Evolutionary conservation across 164 flowering plant genomes (phyloP).

Genomic region (Brasenia schreberi): DNA sequence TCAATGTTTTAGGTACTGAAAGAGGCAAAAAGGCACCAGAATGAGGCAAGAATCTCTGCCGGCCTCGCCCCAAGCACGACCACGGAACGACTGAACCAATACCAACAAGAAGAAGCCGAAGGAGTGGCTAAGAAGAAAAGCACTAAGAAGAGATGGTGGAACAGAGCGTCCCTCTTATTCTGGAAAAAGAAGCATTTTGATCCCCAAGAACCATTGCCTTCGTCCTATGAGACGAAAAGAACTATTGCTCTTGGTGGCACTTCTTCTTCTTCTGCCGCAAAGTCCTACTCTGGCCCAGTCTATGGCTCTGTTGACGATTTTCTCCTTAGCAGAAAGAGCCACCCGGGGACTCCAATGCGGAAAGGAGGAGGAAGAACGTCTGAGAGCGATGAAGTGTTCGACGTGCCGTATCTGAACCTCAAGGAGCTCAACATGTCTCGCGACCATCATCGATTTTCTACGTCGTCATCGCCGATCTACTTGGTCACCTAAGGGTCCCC

Average conservation of each 20-base stretch:
- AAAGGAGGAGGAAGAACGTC: slow-evolving; percentile 28
- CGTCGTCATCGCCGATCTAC: slow-evolving; percentile 58
- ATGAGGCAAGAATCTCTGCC: slow-evolving; percentile 36
- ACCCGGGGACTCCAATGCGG: slow-evolving; percentile 16
- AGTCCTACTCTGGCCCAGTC: slow-evolving; percentile 48
- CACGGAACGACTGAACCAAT: slow-evolving; percentile 72
- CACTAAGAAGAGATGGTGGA: slow-evolving; percentile 64
- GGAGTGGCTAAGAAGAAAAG: slow-evolving; percentile 9
- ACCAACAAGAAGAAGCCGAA: slow-evolving; percentile 30
- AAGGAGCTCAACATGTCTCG: slow-evolving; percentile 50
- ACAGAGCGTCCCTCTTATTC: slow-evolving; percentile 34
- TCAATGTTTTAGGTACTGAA: slow-evolving; percentile 33
- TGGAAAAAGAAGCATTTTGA: slow-evolving; percentile 41
- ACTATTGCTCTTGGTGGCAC: slow-evolving; percentile 25
- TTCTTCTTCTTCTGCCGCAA: slow-evolving; percentile 35
- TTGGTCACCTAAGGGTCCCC: slow-evolving; percentile 40
- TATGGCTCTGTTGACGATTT: slow-evolving; percentile 30
- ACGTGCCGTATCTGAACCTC: slow-evolving; percentile 46
- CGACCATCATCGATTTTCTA: slow-evolving; percentile 27
- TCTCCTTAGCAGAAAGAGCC: slow-evolving; percentile 53
- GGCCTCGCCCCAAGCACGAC: slow-evolving; percentile 4
- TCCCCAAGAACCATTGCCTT: neutral
- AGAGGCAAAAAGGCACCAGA: slow-evolving; percentile 56
- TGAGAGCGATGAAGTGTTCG: neutral
- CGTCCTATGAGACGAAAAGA: slow-evolving; percentile 2